These are phyloP conservation scores for Termitomyces titanicus DNA, from an alignment of 768 basidiomycete genomes.

Conservation along the genomic window DNA sequence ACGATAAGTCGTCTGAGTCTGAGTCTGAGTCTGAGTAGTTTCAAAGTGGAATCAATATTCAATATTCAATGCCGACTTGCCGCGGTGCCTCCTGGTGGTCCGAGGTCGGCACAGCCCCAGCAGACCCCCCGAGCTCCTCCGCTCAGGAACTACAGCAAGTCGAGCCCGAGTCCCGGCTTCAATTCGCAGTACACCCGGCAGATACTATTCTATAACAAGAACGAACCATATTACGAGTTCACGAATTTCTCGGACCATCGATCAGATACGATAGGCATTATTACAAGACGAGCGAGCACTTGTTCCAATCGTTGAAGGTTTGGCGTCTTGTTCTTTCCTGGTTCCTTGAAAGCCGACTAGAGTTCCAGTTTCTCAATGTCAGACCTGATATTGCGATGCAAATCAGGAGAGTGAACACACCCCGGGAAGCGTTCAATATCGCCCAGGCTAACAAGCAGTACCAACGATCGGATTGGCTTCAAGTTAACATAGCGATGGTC, in stretches of 20 bases:
- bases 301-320: too few species aligned
- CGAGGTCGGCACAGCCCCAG: conserved; percentile 2
- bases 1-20: too few species aligned
- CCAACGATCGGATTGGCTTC: conserved; percentile 62
- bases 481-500: conserved; percentile 64
- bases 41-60: too few species aligned
- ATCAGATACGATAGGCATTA: conserved; percentile 54
- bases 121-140: background rate
- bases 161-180: conserved; percentile 2
- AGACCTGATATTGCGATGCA: conserved; percentile 64
- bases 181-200: conserved; percentile 18
- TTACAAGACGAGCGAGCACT: conserved; percentile 74
- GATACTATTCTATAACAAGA: conserved; percentile 62
- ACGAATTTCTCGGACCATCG: too few species aligned
- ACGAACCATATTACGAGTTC: too few species aligned
- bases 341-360: background rate
- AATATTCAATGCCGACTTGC: too few species aligned
- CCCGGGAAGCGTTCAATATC: too few species aligned
- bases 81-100: too few species aligned
- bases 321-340: background rate
- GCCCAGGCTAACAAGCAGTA: conserved; percentile 53
- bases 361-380: conserved; percentile 51
- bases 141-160: conserved; percentile 2
- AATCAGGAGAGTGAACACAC: conserved; percentile 55
- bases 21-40: too few species aligned